Evolutionary conservation across 495 filamentous ascomycete species (phyloP), one percentile per base, ranked within the genome.

Genomic region (Penicillium salamii): DNA sequence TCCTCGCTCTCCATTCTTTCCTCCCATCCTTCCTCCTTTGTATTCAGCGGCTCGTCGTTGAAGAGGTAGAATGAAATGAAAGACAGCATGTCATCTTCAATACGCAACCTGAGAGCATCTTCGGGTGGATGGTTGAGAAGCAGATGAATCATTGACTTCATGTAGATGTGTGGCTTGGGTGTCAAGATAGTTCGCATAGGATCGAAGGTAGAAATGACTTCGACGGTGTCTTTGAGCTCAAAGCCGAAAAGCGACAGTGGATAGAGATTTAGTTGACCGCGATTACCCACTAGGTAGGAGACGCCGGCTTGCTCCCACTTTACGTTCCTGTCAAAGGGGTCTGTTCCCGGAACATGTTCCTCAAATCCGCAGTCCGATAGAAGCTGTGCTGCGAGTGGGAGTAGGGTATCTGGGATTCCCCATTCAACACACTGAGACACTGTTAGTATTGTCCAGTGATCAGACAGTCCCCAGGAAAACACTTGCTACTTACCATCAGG

Each of bases 41-140:
- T 47, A 46, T 50, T 53, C 21, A 50, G 39, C 24, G 47, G 52
- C 23, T 40, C 26, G 12, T 54, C 50, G 8, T 39, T 24, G 15
- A 54, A 49, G 44, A 61, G 54, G 14, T 44, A 54, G 24, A 39
- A 53, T 26, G 32, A 33, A 17, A 61, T 52, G 31, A 60, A 56
- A 23, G 19, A 24, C 20, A 53, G 3, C 6, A 60, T 38, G 46
- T 56, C 45, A 15, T 5, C 15, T 32, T 51, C 13, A 32, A 54
- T 46, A 20, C 50, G 46, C 21, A n/a, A 20, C 29, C 53, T 53
- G 24, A 36, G 18, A 15, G 13, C 18, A 15, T 36, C n/a, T 15
- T 15, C n/a, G 18, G 3, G n/a, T 15, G 33, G 33, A 15, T 36
- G 33, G 18, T 36, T 36, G 3, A 36, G 33, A 3, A 36, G 8